Evolutionary conservation across 2,329 filamentous ascomycete species (phyloP).

Genomic region (Chaetothyriales sp.): DNA sequence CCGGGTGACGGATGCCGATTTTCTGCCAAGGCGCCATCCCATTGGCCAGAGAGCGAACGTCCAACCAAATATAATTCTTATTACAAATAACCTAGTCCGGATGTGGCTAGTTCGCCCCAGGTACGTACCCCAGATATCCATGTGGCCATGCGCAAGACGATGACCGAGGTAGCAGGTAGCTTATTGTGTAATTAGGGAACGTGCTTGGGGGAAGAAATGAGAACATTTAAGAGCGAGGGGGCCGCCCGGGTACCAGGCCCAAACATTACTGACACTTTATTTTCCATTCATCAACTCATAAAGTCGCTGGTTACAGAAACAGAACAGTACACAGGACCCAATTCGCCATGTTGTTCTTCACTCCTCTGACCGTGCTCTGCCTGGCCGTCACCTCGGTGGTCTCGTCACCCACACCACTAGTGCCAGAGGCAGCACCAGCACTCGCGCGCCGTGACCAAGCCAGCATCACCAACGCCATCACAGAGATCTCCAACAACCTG

Average conservation of each 20-base stretch:
- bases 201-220: not conserved
- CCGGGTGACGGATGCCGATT: not conserved
- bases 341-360: slow-evolving; percentile 17
- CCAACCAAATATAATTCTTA: not conserved
- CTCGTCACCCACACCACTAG: slow-evolving; percentile 35
- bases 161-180: not conserved
- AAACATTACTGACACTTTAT: too few relatives aligned
- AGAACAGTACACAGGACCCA: too few relatives aligned
- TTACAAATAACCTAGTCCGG: not conserved
- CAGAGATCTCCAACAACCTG: not conserved
- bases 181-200: not conserved
- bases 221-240: not conserved
- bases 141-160: not conserved
- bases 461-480: not conserved
- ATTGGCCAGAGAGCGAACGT: not conserved
- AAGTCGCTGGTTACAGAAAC: too few relatives aligned
- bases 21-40: not conserved
- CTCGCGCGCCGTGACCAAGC: not conserved
- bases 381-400: slow-evolving; percentile 28
- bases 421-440: slow-evolving; percentile 31
- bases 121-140: not conserved
- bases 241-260: not conserved
- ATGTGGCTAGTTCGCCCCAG: not conserved
- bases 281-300: too few relatives aligned
- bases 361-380: slow-evolving; percentile 32